Evolutionary conservation across 2,329 filamentous ascomycete species (phyloP).

Genomic region (Apiospora sp.): DNA sequence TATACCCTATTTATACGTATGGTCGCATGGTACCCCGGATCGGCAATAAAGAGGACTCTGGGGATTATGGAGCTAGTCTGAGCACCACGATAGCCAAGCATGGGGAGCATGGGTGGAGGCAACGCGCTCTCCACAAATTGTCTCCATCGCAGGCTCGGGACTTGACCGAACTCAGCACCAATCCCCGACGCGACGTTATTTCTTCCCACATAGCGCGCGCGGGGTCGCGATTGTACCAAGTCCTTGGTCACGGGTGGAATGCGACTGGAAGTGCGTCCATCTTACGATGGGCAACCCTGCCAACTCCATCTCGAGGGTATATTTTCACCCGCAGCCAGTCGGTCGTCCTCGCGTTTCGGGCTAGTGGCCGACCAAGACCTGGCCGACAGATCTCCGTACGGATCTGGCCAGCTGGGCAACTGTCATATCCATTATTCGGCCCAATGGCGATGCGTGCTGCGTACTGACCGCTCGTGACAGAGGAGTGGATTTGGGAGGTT

Average conservation of each 20-base stretch:
- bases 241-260: not conserved
- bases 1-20: not conserved
- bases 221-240: not conserved
- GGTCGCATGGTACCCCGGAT: not conserved
- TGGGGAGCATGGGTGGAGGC: not conserved
- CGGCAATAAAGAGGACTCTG: not conserved
- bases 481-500: not conserved
- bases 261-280: not conserved
- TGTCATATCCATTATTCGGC: not conserved
- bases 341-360: not conserved
- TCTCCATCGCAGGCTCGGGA: slow-evolving; percentile 5
- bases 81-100: not conserved
- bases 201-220: not conserved
- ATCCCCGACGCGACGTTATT: not conserved
- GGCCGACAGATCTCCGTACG: not conserved
- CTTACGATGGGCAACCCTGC: not conserved
- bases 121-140: not conserved
- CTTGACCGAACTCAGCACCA: not conserved
- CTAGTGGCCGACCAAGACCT: not conserved
- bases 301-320: not conserved
- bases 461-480: not conserved
- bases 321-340: not conserved
- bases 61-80: slow-evolving; percentile 18
- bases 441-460: not conserved
- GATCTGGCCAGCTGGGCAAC: not conserved